Evolutionary conservation across 257 asterid genomes (phyloP).

Genomic region (Nemophila menziesii): DNA sequence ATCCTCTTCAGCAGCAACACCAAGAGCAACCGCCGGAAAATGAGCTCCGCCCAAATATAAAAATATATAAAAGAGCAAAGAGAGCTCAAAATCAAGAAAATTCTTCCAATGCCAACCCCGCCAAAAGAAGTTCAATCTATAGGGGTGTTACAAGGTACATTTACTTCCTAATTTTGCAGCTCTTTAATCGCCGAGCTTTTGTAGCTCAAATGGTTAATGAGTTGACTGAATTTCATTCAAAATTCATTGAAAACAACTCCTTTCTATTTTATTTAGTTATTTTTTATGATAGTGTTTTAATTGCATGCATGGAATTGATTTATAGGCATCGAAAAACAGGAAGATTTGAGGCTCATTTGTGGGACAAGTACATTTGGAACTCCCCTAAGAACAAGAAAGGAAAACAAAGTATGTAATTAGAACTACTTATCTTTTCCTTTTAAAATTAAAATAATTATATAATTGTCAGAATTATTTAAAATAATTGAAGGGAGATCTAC

Average conservation of each 20-base stretch:
- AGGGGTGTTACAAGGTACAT: conserved; percentile 86
- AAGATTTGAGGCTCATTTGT: conserved; percentile 77
- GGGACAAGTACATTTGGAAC: conserved; percentile 89
- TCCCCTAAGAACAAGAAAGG: conserved; percentile 72
- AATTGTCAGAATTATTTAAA: neutral
- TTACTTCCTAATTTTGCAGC: neutral
- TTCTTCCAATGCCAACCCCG: conserved; percentile 12
- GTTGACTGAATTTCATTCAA: too few species aligned
- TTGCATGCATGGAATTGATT: conserved; percentile 47
- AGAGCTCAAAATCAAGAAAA: conserved; percentile 16
- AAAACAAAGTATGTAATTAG: conserved; percentile 44
- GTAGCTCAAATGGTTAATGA: too few species aligned
- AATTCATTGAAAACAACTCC: too few species aligned
- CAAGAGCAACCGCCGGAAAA: neutral
- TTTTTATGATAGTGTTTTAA: neutral
- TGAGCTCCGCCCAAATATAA: conserved; percentile 8
- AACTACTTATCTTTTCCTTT: neutral
- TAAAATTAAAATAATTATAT: neutral
- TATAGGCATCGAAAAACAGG: conserved; percentile 90
- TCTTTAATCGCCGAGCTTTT: too few species aligned
- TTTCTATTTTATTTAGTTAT: too few species aligned
- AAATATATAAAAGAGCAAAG: conserved; percentile 22
- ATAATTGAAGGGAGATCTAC: conserved; percentile 42
- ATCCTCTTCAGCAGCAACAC: conserved; percentile 9
- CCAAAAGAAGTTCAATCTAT: conserved; percentile 70